These are phyloP conservation scores for Coemansia sp. DNA, from an alignment of 192 early-diverging fungal species.

Conservation along the genomic window DNA sequence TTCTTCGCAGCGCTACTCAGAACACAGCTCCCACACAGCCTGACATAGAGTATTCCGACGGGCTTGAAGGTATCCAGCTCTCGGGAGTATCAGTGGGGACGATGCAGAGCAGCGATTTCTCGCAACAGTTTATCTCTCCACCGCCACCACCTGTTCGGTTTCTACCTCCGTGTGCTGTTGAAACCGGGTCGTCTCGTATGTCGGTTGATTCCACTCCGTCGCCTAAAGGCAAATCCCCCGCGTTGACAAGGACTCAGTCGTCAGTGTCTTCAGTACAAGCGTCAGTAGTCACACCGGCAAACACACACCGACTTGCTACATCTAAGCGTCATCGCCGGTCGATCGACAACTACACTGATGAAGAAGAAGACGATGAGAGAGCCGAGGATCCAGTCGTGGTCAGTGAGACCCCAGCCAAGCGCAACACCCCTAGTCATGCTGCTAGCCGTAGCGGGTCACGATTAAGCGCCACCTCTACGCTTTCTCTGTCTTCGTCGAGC, in stretches of 20 bases:
- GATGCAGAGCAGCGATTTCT: conserved; percentile 40
- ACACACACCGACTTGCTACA: background rate
- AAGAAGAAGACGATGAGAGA: background rate
- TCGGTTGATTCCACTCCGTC: conserved; percentile 2
- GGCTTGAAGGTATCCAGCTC: background rate
- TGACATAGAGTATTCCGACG: background rate
- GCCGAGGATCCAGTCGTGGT: background rate
- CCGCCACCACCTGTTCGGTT: background rate
- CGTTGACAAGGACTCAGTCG: background rate
- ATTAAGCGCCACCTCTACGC: background rate
- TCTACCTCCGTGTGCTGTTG: background rate
- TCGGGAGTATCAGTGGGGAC: conserved; percentile 10
- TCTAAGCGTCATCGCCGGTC: conserved; percentile 11
- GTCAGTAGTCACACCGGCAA: background rate
- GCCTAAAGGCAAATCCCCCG: background rate
- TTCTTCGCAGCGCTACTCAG: conserved; percentile 18
- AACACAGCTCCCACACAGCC: conserved; percentile 36
- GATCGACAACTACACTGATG: conserved; percentile 20
- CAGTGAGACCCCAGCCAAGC: background rate
- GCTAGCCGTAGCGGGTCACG: conserved; percentile 2
- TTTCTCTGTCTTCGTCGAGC: background rate
- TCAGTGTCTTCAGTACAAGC: background rate
- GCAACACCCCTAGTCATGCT: background rate
- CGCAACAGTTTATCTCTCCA: conserved; percentile 37
- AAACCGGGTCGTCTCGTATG: background rate